Evolutionary conservation across 495 filamentous ascomycete species (phyloP).

Genomic region (Penicillium pancosmium): DNA sequence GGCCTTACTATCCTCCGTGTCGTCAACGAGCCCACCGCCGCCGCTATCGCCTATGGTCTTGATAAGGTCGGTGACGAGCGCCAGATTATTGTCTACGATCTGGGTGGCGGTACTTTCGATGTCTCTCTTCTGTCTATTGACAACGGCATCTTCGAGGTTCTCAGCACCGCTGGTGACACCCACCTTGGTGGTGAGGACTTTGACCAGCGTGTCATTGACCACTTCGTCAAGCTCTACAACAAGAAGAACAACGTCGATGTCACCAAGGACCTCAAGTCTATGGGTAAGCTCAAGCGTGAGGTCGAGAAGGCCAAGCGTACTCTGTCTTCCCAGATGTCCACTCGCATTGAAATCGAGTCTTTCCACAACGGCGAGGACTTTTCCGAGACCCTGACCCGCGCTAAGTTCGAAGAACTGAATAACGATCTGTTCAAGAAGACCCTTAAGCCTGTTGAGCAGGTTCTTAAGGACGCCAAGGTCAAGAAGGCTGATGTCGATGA

Average conservation of each 20-base stretch:
- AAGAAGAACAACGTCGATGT: slow-evolving; percentile 95
- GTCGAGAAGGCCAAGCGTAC: slow-evolving; percentile 99
- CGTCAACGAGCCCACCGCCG: slow-evolving; percentile 95
- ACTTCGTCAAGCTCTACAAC: slow-evolving; percentile 98
- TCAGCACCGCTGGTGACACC: slow-evolving; percentile 98
- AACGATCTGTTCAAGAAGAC: slow-evolving; percentile 99
- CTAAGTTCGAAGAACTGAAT: slow-evolving; percentile 99
- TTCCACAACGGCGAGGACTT: slow-evolving; percentile 98
- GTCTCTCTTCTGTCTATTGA: slow-evolving; percentile 97
- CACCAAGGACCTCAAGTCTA: slow-evolving; percentile 93
- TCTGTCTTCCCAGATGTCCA: slow-evolving; percentile 97
- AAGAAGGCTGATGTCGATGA: slow-evolving; percentile 86
- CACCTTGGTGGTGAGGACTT: slow-evolving; percentile 99
- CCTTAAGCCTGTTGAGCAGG: slow-evolving; percentile 98
- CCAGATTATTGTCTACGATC: slow-evolving; percentile 95
- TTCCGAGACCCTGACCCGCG: slow-evolving; percentile 95
- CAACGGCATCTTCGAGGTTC: slow-evolving; percentile 95
- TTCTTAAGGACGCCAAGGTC: slow-evolving; percentile 88
- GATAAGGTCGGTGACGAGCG: slow-evolving; percentile 85
- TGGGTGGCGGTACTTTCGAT: slow-evolving; percentile 99
- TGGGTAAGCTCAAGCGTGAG: slow-evolving; percentile 99
- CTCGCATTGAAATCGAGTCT: slow-evolving; percentile 96
- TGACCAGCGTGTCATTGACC: slow-evolving; percentile 95
- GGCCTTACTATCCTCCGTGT: slow-evolving; percentile 96
- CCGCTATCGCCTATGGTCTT: slow-evolving; percentile 93